Conservation (phyloP, 108 stramenopile species). For the Nannochloropsis salina region DNA sequence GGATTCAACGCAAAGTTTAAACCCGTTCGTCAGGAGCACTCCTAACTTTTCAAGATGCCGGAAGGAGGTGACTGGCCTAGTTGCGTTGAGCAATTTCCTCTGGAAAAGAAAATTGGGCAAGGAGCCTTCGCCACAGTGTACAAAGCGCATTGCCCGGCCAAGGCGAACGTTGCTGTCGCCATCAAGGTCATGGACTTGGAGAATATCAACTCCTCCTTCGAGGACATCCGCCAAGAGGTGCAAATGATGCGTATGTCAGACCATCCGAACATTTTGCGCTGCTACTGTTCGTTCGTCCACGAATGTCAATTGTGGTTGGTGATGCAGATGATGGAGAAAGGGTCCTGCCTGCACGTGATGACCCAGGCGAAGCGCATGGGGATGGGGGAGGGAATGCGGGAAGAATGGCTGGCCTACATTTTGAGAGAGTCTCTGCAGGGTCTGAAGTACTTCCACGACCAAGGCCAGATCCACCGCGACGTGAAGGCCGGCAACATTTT, state of each 20-base stretch:
- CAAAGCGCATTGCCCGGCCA: conserved; percentile 56
- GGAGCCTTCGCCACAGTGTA: conserved; percentile 92
- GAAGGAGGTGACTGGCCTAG: conserved; percentile 42
- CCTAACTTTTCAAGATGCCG: too few relatives aligned
- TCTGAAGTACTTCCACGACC: conserved; percentile 84
- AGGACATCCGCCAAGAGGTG: conserved; percentile 85
- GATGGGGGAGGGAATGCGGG: conserved; percentile 45
- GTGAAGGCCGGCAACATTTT: conserved; percentile 92
- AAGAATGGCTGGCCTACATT: conserved; percentile 65
- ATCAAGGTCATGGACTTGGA: conserved; percentile 90
- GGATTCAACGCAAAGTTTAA: too few relatives aligned
- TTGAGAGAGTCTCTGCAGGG: conserved; percentile 78
- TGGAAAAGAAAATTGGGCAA: conserved; percentile 66
- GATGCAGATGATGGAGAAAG: conserved; percentile 86
- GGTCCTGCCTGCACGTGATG: conserved; percentile 66
- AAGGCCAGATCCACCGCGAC: conserved; percentile 92
- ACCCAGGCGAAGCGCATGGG: conserved; percentile 41
- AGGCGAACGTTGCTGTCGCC: conserved; percentile 35
- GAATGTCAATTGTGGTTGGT: conserved; percentile 83
- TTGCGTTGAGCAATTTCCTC: conserved; percentile 32
- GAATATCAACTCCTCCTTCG: conserved; percentile 62
- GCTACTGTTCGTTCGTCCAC: conserved; percentile 79
- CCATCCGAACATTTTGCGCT: conserved; percentile 78
- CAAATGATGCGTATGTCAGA: conserved; percentile 81
- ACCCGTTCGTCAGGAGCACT: too few relatives aligned